Evolutionary conservation across 2,329 filamentous ascomycete genomes (phyloP).

Genomic region (Alternaria postmessia): DNA sequence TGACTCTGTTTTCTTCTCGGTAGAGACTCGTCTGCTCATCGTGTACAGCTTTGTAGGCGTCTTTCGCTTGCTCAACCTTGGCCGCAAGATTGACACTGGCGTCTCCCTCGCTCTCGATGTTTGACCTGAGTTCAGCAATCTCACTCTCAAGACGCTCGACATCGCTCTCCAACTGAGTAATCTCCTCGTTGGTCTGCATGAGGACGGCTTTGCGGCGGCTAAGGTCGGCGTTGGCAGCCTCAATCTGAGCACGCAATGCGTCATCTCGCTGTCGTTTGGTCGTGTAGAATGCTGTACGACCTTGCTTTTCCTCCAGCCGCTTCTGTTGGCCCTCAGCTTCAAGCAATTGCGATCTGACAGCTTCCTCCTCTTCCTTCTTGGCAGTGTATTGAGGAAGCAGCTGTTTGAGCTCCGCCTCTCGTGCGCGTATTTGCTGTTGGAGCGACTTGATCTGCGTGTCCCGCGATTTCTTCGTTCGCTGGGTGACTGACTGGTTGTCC

Average conservation of each 20-base stretch:
- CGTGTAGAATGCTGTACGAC: conserved; percentile 83
- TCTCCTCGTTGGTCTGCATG: conserved; percentile 84
- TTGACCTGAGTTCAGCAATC: conserved; percentile 72
- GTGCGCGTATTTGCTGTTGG: conserved; percentile 74
- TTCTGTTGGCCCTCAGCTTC: conserved; percentile 77
- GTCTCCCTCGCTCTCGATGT: conserved; percentile 80
- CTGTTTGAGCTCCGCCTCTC: conserved; percentile 77
- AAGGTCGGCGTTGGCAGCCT: conserved; percentile 78
- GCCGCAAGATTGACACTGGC: conserved; percentile 76
- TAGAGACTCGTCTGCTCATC: conserved; percentile 89
- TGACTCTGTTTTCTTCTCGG: conserved; percentile 87
- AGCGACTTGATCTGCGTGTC: conserved; percentile 76
- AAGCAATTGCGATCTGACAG: conserved; percentile 75
- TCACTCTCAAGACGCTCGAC: conserved; percentile 78
- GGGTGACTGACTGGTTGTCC: conserved; percentile 81
- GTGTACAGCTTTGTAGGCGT: conserved; percentile 77
- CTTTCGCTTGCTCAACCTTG: conserved; percentile 78
- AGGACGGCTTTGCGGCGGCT: conserved; percentile 84
- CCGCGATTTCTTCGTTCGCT: conserved; percentile 75
- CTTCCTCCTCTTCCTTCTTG: conserved; percentile 75
- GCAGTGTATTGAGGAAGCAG: conserved; percentile 80
- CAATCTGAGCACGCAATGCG: conserved; percentile 81
- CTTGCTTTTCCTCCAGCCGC: conserved; percentile 90
- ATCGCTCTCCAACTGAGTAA: conserved; percentile 72
- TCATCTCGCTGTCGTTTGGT: conserved; percentile 88